Conservation (phyloP, 2,329 filamentous ascomycete species). For the Sporothrix mexicana region DNA sequence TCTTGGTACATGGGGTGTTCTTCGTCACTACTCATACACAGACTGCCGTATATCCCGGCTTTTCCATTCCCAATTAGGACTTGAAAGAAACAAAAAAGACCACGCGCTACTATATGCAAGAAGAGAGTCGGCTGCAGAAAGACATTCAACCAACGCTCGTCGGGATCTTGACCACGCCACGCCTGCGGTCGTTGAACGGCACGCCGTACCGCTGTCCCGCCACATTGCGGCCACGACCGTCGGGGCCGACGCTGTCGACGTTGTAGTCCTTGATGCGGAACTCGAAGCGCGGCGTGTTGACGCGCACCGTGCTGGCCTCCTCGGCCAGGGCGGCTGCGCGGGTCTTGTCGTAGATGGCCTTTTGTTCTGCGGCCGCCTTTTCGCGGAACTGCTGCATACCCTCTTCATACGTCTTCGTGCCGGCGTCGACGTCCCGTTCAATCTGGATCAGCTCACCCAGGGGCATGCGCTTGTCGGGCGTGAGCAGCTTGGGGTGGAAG, state of each 20-base stretch:
- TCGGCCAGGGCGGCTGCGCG: slow-evolving; percentile 47
- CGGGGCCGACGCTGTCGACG: slow-evolving; percentile 60
- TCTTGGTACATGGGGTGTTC: background rate
- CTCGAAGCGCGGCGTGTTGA: slow-evolving; percentile 58
- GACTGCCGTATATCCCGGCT: background rate
- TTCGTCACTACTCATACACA: slow-evolving; percentile 10
- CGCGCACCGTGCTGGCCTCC: slow-evolving; percentile 51
- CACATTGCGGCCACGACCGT: slow-evolving; percentile 58
- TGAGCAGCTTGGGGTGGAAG: slow-evolving; percentile 65
- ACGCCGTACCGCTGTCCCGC: slow-evolving; percentile 69
- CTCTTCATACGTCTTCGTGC: slow-evolving; percentile 40
- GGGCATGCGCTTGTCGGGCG: slow-evolving; percentile 65
- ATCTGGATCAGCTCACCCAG: slow-evolving; percentile 66
- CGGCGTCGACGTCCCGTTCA: slow-evolving; percentile 55
- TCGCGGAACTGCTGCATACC: slow-evolving; percentile 39
- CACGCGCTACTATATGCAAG: no score
- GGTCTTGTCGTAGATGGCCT: slow-evolving; percentile 37
- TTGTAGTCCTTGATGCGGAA: slow-evolving; percentile 67
- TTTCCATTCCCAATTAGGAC: no score
- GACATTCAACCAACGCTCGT: slow-evolving; percentile 55
- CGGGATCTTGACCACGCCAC: slow-evolving; percentile 71
- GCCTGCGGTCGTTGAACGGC: slow-evolving; percentile 66
- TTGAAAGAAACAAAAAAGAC: no score
- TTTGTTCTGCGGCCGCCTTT: slow-evolving; percentile 44
- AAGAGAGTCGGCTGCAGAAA: background rate